phyloP scores from a whole-genome alignment of 257 asterid species.

The Oldenlandia corymbosa region DNA sequence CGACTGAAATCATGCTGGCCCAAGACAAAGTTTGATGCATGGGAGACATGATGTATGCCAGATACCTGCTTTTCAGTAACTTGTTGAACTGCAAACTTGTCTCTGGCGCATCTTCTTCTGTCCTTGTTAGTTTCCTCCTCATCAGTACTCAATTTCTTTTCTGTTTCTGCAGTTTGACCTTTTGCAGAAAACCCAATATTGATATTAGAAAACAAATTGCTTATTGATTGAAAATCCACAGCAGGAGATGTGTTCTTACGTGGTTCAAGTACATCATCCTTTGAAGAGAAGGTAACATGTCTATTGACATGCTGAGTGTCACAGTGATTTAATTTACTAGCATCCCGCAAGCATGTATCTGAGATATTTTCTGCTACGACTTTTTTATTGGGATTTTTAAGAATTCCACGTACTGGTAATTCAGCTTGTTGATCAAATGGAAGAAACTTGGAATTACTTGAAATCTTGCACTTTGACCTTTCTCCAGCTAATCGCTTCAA shows the following conservation, averaged over 20 bases:
- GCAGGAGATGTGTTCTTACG: conserved; percentile 20
- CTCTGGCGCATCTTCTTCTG: conserved; percentile 16
- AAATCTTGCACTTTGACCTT: conserved; percentile 19
- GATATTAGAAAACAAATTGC: conserved; percentile 15
- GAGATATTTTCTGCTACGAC: conserved; percentile 20
- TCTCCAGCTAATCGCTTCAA: conserved; percentile 19
- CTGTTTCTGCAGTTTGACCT: conserved; percentile 12
- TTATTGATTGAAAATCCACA: conserved; percentile 16
- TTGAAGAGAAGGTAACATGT: conserved; percentile 40
- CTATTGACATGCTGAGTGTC: conserved; percentile 25
- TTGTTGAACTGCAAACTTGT: conserved; percentile 27
- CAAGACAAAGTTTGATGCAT: conserved; percentile 3
- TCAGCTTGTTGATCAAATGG: conserved; percentile 23
- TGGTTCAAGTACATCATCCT: conserved; percentile 24
- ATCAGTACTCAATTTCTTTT: conserved; percentile 10
- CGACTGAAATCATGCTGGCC: conserved; percentile 16
- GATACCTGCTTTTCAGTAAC: conserved; percentile 22
- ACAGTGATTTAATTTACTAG: conserved; percentile 16
- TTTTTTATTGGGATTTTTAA: conserved; percentile 23
- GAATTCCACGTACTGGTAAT: conserved; percentile 30
- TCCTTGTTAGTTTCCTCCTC: conserved; percentile 25
- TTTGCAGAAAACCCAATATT: conserved; percentile 19
- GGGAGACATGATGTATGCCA: conserved; percentile 3
- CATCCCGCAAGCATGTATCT: conserved; percentile 22
- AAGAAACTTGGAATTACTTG: conserved; percentile 22